Percentiles rank a stretch among this genome's conserved stretches.
Conservation (phyloP, 257 asterid species). For the Phtheirospermum japonicum region DNA sequence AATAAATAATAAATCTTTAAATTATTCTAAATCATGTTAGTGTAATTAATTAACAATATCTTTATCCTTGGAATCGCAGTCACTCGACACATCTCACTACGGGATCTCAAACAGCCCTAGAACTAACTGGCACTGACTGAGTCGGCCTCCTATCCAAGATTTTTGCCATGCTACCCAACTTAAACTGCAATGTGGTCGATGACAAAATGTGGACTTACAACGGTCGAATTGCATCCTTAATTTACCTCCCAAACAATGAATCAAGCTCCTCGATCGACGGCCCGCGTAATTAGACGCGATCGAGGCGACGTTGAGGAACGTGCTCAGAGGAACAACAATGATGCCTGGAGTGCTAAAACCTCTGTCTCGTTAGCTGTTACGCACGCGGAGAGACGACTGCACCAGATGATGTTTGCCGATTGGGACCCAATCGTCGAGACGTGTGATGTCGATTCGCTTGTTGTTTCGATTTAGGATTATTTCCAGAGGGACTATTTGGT, state of each 20-base stretch:
- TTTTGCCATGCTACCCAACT: slow-evolving; percentile 70
- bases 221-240: no score
- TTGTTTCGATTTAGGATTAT: no score
- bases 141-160: slow-evolving; percentile 87
- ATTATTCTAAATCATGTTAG: no score
- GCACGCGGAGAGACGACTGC: no score
- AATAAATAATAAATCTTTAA: no score
- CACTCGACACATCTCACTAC: slow-evolving; percentile 68
- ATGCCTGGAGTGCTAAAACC: slow-evolving; percentile 72
- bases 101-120: slow-evolving; percentile 67
- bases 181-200: slow-evolving; percentile 72
- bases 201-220: slow-evolving; percentile 93
- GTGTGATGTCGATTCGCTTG: slow-evolving; percentile 35
- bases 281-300: slow-evolving; percentile 43
- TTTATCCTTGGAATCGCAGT: slow-evolving; percentile 51
- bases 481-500: no score
- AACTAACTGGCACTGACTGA: slow-evolving; percentile 84
- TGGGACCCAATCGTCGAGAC: slow-evolving; percentile 26
- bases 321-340: slow-evolving; percentile 89
- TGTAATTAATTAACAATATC: no score
- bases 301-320: slow-evolving; percentile 68
- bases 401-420: slow-evolving; percentile 96
- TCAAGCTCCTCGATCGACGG: slow-evolving; percentile 75
- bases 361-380: no score
- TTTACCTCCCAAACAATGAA: slow-evolving; percentile 61